Evolutionary conservation across 2,329 filamentous ascomycete genomes (phyloP), one percentile per base, ranked within the genome.

Genomic region (Epichloe bromicola): DNA sequence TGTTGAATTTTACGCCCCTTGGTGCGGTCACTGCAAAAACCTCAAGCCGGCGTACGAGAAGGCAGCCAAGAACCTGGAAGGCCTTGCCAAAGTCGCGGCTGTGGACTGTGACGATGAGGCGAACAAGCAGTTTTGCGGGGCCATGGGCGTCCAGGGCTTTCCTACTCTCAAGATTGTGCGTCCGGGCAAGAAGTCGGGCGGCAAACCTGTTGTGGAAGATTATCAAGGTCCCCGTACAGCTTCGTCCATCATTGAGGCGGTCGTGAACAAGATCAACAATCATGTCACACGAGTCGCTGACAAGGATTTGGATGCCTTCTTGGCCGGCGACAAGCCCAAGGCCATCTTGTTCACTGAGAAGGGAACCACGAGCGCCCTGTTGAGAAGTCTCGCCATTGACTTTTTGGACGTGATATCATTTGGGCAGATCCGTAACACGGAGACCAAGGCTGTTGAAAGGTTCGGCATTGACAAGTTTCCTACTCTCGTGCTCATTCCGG

Each of bases 21-120:
- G 91, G 91, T 97, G 93, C 63, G 93, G 91, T 41, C 93, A 97
- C 71, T 98, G 93, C 73, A 79, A 95, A 95, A 96, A 86, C 70
- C 84, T 98, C 62, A 90, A 96, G 71, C 91, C 90, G 3, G 87
- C 88, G 43, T 98, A 93, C 70, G 91, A 97, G 68, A 95, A 95
- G 69, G 90, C 84, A 2, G 93, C 93, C 59, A 86, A 85, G 61
- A 88, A 83, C 60, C 83, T 98, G 53, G 80, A 85, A n/a, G 93
- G 93, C 14, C 77, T 97, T 14, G 93, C 89, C 60, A 94, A 95
- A 62, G 91, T 98, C 41, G 93, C 88, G 46, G 93, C 94, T 51
- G 75, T 98, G 57, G 86, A 98, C 69, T 98, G 93, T 68, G 91
- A 98, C 62, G 89, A 95, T 34, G 91, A 96, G 50, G 71, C 75